A percentile compares a stretch with the other conserved stretches of the same genome.
Conservation (phyloP, 1,284 basidiomycete species). For the Ustilago tritici region DNA sequence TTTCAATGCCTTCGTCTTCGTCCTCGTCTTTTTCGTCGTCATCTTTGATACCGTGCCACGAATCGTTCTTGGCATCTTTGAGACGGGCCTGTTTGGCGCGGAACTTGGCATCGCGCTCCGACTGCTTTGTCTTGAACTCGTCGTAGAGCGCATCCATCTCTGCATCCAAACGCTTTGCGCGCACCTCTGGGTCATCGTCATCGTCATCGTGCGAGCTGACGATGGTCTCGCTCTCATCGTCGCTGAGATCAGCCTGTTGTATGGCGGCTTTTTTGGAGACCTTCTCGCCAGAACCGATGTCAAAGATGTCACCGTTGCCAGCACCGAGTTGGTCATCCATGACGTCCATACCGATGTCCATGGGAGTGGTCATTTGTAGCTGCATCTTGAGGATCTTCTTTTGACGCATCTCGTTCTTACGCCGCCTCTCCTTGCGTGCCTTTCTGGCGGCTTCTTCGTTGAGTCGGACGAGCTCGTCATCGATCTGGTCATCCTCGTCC, state of each 20-base stretch:
- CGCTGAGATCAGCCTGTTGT: slow-evolving; percentile 72
- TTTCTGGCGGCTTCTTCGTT: slow-evolving; percentile 83
- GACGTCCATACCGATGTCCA: slow-evolving; percentile 90
- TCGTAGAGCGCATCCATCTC: slow-evolving; percentile 91
- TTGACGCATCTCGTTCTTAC: slow-evolving; percentile 88
- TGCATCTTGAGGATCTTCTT: slow-evolving; percentile 94
- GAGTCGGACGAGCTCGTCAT: slow-evolving; percentile 81
- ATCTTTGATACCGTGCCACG: slow-evolving; percentile 67
- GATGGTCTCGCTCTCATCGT: slow-evolving; percentile 71
- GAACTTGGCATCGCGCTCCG: slow-evolving; percentile 89
- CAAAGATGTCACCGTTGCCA: slow-evolving; percentile 62
- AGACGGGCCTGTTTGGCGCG: slow-evolving; percentile 85
- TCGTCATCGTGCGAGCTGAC: slow-evolving; percentile 75
- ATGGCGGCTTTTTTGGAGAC: slow-evolving; percentile 34
- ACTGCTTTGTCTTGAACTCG: slow-evolving; percentile 83
- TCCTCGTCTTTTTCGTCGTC: slow-evolving; percentile 62
- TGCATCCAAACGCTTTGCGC: slow-evolving; percentile 76
- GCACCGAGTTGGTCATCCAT: slow-evolving; percentile 61
- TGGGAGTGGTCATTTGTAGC: slow-evolving; percentile 93
- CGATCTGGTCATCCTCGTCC: slow-evolving; percentile 75
- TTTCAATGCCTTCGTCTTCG: slow-evolving; percentile 69
- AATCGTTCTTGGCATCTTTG: slow-evolving; percentile 75
- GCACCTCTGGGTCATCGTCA: slow-evolving; percentile 73
- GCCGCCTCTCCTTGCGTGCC: slow-evolving; percentile 83
- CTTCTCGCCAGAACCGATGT: slow-evolving; percentile 53